Base-by-base conservation (phyloP, 2,329 filamentous ascomycete species). In the Cercospora sesami region DNA sequence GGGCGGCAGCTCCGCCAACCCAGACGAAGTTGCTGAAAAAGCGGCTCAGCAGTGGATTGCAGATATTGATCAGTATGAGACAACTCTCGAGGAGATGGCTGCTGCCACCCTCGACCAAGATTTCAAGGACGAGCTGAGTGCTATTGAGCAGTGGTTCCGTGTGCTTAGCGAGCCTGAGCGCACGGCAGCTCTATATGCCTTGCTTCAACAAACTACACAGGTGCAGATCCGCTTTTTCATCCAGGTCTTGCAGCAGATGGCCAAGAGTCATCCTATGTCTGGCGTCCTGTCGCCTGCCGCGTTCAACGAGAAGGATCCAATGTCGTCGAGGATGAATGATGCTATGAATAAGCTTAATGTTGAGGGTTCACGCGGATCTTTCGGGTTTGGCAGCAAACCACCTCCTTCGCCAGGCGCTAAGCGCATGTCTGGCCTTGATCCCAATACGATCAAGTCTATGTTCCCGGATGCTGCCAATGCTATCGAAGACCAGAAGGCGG, bases 171-270 rank as follows among this genome's bases (percentile, higher is more conserved):
- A 98, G 82, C 94, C 95, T 30, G 95, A 99, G 82, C 88, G 95
- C 71, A 99, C 95, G 21, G 95, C 95, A 70, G 95, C 95, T 60
- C 83, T 98, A 67, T 99, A 99, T 80, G 94, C 95, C 69, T 85
- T 99, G 74, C 86, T 99, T 68, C 95, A 99, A 83, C 95, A 99
- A 85, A 98, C 95, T 5, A 99, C 95, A 4, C 95, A 98, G 82
- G 94, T 99, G 69, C 95, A 99, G 83, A 97, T 98, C 78, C 90
- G 95, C 65, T 99, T 99, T 85, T 99, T 99, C 82, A 98, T 98
- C 74, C 94, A 98, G 81, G 93, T 99, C 58, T 85, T 99, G 75
- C 94, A 98, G 83, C 95, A 99, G 80, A 99, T 98, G 95, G 94
- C 94, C 72, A 97, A 97, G 83, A 96, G 90, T 76, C 94, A 98